Conservation (phyloP, 2,329 filamentous ascomycete species). For the Stachybotrys elegans region DNA sequence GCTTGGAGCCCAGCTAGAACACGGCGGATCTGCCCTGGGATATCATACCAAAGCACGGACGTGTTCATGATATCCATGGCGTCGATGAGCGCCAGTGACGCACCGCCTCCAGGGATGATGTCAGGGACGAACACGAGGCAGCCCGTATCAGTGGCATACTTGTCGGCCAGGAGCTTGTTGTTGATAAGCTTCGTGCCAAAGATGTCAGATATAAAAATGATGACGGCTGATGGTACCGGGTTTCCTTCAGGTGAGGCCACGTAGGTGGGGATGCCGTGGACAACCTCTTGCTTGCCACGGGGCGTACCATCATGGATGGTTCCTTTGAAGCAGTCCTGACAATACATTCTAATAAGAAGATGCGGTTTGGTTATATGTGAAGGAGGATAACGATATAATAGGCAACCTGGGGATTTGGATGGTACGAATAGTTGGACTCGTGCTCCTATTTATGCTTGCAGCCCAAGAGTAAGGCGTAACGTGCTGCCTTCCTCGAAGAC, state of each 20-base stretch:
- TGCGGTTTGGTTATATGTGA: too few species aligned
- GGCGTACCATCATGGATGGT: conserved; percentile 6
- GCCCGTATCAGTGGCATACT: conserved; percentile 13
- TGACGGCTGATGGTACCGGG: conserved; percentile 8
- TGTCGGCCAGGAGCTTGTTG: conserved; percentile 14
- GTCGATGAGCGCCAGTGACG: conserved; percentile 8
- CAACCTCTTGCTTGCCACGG: conserved; percentile 6
- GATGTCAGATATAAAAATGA: conserved; percentile 12
- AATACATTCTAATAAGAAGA: neutral
- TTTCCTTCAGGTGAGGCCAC: conserved; percentile 3
- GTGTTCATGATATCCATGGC: conserved; percentile 2
- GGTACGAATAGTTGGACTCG: too few species aligned
- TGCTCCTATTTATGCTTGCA: too few species aligned
- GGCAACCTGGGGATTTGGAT: too few species aligned
- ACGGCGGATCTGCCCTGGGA: neutral
- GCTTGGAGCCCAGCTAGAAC: neutral
- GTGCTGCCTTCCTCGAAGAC: too few species aligned
- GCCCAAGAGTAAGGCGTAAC: too few species aligned
- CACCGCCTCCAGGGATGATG: conserved; percentile 16
- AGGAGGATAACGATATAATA: too few species aligned
- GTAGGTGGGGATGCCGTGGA: conserved; percentile 9
- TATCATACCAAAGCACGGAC: neutral
- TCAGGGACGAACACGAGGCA: conserved; percentile 19
- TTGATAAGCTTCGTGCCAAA: conserved; percentile 14
- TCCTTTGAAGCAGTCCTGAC: conserved; percentile 8